phyloP scores from a whole-genome alignment of 495 filamentous ascomycete genomes.

The Hypoxylon lienhwacheense region DNA sequence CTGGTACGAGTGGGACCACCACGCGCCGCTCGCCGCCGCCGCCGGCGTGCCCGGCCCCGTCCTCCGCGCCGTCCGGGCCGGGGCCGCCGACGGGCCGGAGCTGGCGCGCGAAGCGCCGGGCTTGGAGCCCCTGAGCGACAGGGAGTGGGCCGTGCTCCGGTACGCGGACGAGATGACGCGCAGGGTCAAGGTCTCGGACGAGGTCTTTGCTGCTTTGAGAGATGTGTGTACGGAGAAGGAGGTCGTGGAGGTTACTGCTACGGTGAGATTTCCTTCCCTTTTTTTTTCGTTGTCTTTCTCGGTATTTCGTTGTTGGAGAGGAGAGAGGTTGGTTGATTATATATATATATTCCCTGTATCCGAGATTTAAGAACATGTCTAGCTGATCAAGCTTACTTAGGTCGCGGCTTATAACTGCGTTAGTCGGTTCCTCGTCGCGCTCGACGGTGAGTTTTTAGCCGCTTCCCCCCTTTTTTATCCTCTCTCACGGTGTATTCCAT shows the following conservation, averaged over 20 bases:
- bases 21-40: constrained; percentile 61
- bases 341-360: no score
- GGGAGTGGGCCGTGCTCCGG: constrained; percentile 65
- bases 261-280: constrained; percentile 45
- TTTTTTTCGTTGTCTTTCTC: constrained; percentile 1
- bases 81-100: constrained; percentile 50
- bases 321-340: background rate
- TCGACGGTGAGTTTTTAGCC: constrained; percentile 69
- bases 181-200: constrained; percentile 62
- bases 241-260: constrained; percentile 77
- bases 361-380: background rate
- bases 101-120: constrained; percentile 37
- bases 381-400: constrained; percentile 27
- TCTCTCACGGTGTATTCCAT: background rate
- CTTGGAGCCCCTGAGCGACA: constrained; percentile 57
- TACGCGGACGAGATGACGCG: constrained; percentile 79
- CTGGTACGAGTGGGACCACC: constrained; percentile 78
- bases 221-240: constrained; percentile 63
- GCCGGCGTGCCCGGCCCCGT: constrained; percentile 55
- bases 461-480: background rate
- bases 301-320: background rate
- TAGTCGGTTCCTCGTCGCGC: constrained; percentile 77
- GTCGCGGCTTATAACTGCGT: constrained; percentile 85
- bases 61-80: constrained; percentile 67
- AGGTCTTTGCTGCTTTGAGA: constrained; percentile 63